Conservation (phyloP, 768 basidiomycete genomes). For the Tricholoma saponaceum region DNA sequence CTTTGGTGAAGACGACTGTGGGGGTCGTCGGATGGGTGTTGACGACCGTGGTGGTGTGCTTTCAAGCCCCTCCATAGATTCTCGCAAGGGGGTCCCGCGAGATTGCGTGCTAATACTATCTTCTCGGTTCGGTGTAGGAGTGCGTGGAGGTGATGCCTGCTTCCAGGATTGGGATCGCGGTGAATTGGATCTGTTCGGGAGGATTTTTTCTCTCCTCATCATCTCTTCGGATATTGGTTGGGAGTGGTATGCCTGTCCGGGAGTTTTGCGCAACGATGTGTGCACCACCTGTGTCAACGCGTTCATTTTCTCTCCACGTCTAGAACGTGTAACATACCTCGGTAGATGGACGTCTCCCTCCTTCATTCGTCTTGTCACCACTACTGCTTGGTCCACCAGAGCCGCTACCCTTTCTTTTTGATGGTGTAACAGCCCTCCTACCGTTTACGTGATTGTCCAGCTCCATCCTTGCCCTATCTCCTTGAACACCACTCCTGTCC, state of each 20-base stretch:
- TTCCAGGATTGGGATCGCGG: constrained; percentile 9
- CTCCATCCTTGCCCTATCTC: neutral
- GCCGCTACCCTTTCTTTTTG: neutral
- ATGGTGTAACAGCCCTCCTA: neutral
- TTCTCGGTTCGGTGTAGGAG: constrained; percentile 6
- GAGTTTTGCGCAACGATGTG: constrained; percentile 5
- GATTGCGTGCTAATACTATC: neutral
- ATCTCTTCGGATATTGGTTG: constrained; percentile 3
- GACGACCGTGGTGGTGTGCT: constrained; percentile 9
- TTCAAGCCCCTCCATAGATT: neutral
- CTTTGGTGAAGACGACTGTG: constrained; percentile 1
- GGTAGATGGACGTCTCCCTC: neutral
- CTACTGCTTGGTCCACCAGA: constrained; percentile 1
- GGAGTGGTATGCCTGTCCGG: constrained; percentile 6
- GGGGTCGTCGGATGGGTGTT: constrained; percentile 7
- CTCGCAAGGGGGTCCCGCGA: neutral
- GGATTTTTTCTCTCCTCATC: neutral
- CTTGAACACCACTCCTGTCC: constrained; percentile 15
- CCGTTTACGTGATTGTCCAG: neutral
- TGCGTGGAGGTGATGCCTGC: constrained; percentile 19
- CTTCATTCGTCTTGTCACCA: neutral
- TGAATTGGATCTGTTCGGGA: neutral
- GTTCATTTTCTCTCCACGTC: neutral
- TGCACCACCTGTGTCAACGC: constrained; percentile 3
- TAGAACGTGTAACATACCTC: neutral